These are phyloP conservation scores for Truncatella angustata DNA, from an alignment of 2,329 filamentous ascomycete species.

Conservation along the genomic window DNA sequence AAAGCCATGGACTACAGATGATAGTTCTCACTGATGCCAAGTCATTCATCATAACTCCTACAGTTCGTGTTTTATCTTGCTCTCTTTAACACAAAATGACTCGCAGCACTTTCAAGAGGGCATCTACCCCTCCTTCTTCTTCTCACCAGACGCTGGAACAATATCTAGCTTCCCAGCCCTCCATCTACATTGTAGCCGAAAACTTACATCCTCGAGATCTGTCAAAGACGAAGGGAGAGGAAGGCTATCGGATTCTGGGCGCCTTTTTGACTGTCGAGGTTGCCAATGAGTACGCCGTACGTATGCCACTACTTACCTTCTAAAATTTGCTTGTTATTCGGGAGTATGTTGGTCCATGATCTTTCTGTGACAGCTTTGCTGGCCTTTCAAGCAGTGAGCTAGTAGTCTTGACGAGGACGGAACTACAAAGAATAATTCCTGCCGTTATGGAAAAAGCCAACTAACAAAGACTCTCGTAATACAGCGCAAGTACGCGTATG, in stretches of 20 bases:
- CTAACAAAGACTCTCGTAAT: no score
- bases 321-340: no score
- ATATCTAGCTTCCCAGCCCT: slow-evolving; percentile 4
- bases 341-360: no score
- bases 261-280: background rate
- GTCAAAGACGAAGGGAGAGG: background rate
- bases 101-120: background rate
- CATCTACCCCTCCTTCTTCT: background rate
- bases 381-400: no score
- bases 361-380: no score
- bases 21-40: no score
- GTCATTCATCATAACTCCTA: background rate
- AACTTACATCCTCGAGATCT: slow-evolving; percentile 5
- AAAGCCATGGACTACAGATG: no score
- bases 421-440: no score
- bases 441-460: no score
- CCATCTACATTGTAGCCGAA: slow-evolving; percentile 6
- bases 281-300: slow-evolving; percentile 2
- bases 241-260: slow-evolving; percentile 3
- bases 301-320: no score
- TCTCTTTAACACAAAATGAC: background rate
- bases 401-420: no score
- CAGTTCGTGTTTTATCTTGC: background rate
- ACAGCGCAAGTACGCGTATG: slow-evolving; percentile 4
- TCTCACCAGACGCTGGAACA: slow-evolving; percentile 1